These are phyloP conservation scores for Cladophialophora psammophila DNA, from an alignment of 2,329 filamentous ascomycete species.

Conservation along the genomic window DNA sequence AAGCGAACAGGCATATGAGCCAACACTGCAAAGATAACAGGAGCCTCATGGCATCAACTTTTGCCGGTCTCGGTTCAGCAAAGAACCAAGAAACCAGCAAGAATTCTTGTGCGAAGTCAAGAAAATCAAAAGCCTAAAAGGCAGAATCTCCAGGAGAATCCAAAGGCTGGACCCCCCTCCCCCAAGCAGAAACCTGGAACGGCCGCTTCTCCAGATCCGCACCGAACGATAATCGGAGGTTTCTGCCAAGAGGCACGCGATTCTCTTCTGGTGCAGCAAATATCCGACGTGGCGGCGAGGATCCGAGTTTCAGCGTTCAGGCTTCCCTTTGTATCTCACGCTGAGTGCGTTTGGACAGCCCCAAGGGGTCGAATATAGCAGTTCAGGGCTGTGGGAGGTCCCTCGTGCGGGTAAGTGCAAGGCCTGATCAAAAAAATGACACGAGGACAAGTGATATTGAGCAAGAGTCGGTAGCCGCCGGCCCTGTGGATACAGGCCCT, in stretches of 20 bases:
- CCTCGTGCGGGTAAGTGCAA: neutral
- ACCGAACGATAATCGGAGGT: neutral
- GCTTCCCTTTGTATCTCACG: neutral
- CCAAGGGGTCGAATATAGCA: conserved; percentile 1
- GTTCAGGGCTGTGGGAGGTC: neutral
- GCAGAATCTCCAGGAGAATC: neutral
- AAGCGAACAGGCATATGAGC: conserved; percentile 39
- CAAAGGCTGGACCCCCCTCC: neutral
- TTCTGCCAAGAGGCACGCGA: conserved; percentile 24
- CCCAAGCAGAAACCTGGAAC: neutral
- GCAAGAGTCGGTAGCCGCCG: neutral
- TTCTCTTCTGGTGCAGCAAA: conserved; percentile 10
- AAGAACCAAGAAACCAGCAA: conserved; percentile 19
- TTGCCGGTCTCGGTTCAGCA: conserved; percentile 8
- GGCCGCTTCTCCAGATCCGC: conserved; percentile 1
- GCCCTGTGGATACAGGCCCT: conserved; percentile 9
- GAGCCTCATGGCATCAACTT: conserved; percentile 23
- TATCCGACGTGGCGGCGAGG: conserved; percentile 3
- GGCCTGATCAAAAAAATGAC: conserved; percentile 18
- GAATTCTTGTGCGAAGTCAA: conserved; percentile 1
- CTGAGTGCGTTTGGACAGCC: neutral
- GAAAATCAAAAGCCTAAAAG: neutral
- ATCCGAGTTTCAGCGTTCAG: conserved; percentile 5
- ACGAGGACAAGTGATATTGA: conserved; percentile 8
- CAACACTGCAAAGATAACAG: conserved; percentile 25